Percentiles rank a stretch among this genome's conserved stretches.
Conservation (phyloP, 75 land plant genomes). For the Pinus tabuliformis region DNA sequence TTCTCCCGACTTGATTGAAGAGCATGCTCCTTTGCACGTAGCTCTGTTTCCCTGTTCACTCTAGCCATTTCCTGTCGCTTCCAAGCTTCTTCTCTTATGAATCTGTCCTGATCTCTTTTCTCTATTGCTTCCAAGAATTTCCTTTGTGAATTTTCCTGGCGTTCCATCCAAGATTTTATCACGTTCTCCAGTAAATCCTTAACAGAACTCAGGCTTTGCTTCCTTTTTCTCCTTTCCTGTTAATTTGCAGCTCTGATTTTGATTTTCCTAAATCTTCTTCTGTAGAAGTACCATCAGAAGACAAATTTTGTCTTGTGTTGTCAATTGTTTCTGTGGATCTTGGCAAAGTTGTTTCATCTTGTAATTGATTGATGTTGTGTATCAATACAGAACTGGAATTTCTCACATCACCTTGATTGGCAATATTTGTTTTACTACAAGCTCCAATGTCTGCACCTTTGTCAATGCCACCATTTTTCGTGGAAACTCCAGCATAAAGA, state of each 20-base stretch:
- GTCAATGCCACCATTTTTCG: background rate
- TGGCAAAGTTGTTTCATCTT: background rate
- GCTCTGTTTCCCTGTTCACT: constrained; percentile 33
- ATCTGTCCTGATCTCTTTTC: constrained; percentile 46
- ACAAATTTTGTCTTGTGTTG: background rate
- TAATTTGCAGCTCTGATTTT: background rate
- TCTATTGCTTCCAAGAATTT: constrained; percentile 59
- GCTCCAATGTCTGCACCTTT: background rate
- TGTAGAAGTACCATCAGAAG: background rate
- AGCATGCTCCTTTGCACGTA: constrained; percentile 41
- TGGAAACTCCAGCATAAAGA: constrained; percentile 4
- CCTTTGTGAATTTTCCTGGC: constrained; percentile 48
- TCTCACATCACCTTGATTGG: background rate
- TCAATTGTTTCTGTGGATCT: background rate
- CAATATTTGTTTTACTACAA: background rate
- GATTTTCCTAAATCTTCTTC: background rate
- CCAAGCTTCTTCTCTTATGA: constrained; percentile 51
- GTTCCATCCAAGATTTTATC: constrained; percentile 50
- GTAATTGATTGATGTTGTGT: background rate
- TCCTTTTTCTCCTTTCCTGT: constrained; percentile 28
- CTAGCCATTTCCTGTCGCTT: constrained; percentile 43
- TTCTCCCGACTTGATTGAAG: constrained; percentile 44
- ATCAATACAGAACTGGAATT: background rate
- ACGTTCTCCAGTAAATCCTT: constrained; percentile 46
- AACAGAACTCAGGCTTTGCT: constrained; percentile 20